phyloP scores from a whole-genome alignment of 306 rosid genomes.

The Cucumis cinereus region DNA sequence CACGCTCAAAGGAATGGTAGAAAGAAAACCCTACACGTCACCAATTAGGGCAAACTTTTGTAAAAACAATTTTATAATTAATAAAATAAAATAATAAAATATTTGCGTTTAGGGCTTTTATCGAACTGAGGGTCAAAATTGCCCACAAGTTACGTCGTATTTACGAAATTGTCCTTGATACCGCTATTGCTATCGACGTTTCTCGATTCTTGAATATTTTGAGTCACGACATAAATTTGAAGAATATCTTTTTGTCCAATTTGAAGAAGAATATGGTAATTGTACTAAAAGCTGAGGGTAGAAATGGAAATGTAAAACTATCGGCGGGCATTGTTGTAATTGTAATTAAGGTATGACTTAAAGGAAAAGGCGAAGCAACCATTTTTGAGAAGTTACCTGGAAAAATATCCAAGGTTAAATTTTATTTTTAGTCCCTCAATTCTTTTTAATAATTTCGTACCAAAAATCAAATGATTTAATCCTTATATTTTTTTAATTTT shows the following conservation, averaged over 20 bases:
- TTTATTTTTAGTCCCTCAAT: too few relatives aligned
- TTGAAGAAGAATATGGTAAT: too few relatives aligned
- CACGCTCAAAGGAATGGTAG: slow-evolving; percentile 6
- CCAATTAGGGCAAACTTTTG: slow-evolving; percentile 5
- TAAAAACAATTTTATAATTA: neutral
- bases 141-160: neutral
- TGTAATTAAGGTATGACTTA: neutral
- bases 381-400: neutral
- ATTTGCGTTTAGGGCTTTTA: neutral
- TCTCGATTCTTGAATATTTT: neutral
- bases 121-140: neutral
- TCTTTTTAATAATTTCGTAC: too few relatives aligned
- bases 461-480: too few relatives aligned
- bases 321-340: neutral
- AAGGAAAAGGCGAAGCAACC: neutral
- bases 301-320: neutral
- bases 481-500: too few relatives aligned
- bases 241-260: neutral
- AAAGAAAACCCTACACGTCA: slow-evolving; percentile 11
- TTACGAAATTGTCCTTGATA: neutral
- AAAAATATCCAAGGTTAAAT: too few relatives aligned
- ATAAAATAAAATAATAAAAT: neutral
- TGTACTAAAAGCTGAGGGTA: neutral
- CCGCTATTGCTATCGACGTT: neutral
- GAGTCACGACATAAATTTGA: neutral